Evolutionary conservation across 345 rosid genomes (phyloP).

Genomic region (Syzygium jambos): DNA sequence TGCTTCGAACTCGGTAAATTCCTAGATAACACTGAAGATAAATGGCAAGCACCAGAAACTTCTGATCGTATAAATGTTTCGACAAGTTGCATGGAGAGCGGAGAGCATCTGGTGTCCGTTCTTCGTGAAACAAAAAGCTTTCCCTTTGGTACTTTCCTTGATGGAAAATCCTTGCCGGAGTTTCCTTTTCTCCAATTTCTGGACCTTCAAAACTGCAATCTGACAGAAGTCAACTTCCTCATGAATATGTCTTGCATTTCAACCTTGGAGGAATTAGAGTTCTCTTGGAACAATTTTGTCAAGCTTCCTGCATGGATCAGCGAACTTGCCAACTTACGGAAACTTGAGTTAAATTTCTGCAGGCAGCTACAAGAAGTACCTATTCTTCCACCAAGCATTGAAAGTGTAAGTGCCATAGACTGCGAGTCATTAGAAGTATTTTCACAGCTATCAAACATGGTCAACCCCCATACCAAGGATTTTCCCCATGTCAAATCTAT

Average conservation of each 20-base stretch:
- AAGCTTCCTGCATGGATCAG: conserved; percentile 7
- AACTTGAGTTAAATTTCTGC: conserved; percentile 2
- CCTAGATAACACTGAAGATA: not conserved
- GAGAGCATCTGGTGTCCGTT: not conserved
- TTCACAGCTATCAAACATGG: conserved; percentile 1
- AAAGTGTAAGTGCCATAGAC: not conserved
- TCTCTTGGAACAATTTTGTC: conserved; percentile 9
- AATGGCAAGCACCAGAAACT: conserved; percentile 3
- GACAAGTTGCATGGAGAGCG: not conserved
- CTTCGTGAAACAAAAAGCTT: not conserved
- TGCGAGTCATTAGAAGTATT: conserved; percentile 9
- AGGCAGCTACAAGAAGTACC: conserved; percentile 10
- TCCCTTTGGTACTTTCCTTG: not conserved
- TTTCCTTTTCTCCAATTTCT: conserved; percentile 1
- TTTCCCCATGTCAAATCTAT: not conserved
- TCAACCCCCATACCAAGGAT: not conserved
- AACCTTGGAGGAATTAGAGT: conserved; percentile 4
- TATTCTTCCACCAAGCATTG: conserved; percentile 7
- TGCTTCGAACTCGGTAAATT: conserved; percentile 9
- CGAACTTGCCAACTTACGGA: not conserved
- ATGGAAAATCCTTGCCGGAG: not conserved
- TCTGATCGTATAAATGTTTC: not conserved
- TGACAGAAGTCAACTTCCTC: conserved; percentile 1
- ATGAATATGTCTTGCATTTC: not conserved
- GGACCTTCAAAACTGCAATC: conserved; percentile 11